These are phyloP conservation scores for Carex parvula DNA, from an alignment of 176 grass and related monocot genomes.

Conservation along the genomic window DNA sequence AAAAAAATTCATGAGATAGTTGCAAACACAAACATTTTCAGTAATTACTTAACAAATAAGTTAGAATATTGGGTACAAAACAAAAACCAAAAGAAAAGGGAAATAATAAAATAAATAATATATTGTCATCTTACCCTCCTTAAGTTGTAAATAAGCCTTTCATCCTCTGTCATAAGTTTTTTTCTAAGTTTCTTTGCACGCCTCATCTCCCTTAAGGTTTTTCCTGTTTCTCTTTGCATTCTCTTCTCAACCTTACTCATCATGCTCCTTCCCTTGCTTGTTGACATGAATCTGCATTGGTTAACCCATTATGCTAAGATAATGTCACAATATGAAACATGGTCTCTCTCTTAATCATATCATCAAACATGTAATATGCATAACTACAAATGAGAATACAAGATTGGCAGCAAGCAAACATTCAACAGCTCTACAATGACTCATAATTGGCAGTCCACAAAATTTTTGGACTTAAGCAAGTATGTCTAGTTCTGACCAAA, in stretches of 20 bases:
- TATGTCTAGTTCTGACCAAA: too few species aligned
- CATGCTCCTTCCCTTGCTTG: slow-evolving; percentile 79
- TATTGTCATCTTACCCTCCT: slow-evolving; percentile 45
- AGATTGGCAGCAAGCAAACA: not conserved
- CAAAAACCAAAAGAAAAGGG: not conserved
- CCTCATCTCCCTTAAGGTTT: slow-evolving; percentile 80
- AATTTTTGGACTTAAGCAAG: too few species aligned
- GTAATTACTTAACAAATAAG: not conserved
- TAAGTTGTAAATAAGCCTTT: slow-evolving; percentile 81
- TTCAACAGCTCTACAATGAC: not conserved
- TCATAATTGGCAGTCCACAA: too few species aligned
- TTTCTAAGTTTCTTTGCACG: slow-evolving; percentile 83
- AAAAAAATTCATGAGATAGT: not conserved
- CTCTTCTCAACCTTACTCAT: slow-evolving; percentile 91
- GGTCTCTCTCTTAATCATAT: slow-evolving; percentile 14
- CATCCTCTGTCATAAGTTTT: slow-evolving; percentile 96
- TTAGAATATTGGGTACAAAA: not conserved
- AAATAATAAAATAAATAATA: not conserved
- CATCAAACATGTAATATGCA: not conserved
- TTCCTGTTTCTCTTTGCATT: slow-evolving; percentile 84
- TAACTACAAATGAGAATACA: not conserved
- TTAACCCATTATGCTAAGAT: not conserved
- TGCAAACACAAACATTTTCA: not conserved
- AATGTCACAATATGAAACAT: not conserved
- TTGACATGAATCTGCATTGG: slow-evolving; percentile 61